Base-by-base conservation (phyloP, 768 basidiomycete species). In the Lactarius tabidus region DNA sequence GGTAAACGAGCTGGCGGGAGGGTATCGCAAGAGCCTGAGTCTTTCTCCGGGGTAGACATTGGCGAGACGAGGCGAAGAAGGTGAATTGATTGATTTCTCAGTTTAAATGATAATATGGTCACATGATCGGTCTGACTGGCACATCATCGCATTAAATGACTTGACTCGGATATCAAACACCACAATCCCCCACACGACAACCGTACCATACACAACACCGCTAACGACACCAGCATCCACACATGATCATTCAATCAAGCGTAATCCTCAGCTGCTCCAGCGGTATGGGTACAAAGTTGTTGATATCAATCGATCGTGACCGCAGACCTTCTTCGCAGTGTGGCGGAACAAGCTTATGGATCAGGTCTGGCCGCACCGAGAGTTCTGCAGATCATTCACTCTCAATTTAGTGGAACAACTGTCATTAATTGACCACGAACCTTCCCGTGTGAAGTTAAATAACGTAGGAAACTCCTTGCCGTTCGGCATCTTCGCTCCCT, bases 221-320 rank as follows among this genome's bases (percentile, higher is more conserved):
- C 38, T 15, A 2, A 39, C 39, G 39, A 17, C 8, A 41, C 18
- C 48, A 14, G 23, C 57, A 53, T 31, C 38, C 43, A 45, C 43
- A 41, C 38, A 55, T 55, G 33, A 56, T 48, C 43, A 61, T 51
- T 69, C 67, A 94, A 78, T 98, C 95, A 79, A 98, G 84, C 77
- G 89, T 87, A 78, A 98, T 93, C 82, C 88, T 88, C 79, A 98
- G 79, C 78, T 97, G 88, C 75, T 98, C 95, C 77, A 95, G 81
- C 77, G 96, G 95, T 89, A 98, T 96, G 77, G 97, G 97, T 77
- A 89, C 90, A 81, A 98, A 98, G 70, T 85, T 86, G 74, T 95
- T 88, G 76, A 98, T 77, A 75, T 89, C 84, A 79, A 98, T 92
- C 55, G 86, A 87, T 78, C 92, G 87, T 70, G 84, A 88, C 78